Percentiles rank a stretch among this genome's conserved stretches.
phyloP scores from a whole-genome alignment of 2,329 filamentous ascomycete species.

The Aspergillus costaricaensis region DNA sequence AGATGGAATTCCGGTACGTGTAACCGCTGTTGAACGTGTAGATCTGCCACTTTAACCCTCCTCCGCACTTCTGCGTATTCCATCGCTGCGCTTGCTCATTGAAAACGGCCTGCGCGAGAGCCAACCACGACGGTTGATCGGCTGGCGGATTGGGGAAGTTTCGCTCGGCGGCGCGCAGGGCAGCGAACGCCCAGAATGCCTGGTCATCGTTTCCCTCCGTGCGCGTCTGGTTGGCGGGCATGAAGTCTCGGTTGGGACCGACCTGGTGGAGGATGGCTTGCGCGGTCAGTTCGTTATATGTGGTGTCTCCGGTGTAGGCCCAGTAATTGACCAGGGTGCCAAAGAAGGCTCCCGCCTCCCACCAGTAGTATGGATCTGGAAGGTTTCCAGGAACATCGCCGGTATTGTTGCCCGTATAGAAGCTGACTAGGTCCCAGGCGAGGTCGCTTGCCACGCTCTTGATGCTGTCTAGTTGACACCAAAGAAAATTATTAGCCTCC shows the following conservation, averaged over 20 bases:
- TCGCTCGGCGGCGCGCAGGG: slow-evolving; percentile 73
- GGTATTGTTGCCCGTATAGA: slow-evolving; percentile 52
- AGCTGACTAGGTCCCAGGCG: slow-evolving; percentile 52
- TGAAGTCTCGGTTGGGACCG: slow-evolving; percentile 70
- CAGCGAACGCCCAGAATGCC: slow-evolving; percentile 78
- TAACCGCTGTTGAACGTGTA: slow-evolving; percentile 20
- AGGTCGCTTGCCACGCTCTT: slow-evolving; percentile 47
- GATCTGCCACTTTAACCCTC: slow-evolving; percentile 57
- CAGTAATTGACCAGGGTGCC: slow-evolving; percentile 73
- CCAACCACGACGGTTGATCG: slow-evolving; percentile 69
- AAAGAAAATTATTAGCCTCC: neutral
- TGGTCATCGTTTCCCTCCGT: slow-evolving; percentile 54
- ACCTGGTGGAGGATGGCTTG: slow-evolving; percentile 71
- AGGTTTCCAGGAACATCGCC: slow-evolving; percentile 51
- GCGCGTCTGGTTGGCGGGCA: slow-evolving; percentile 59
- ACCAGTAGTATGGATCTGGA: slow-evolving; percentile 57
- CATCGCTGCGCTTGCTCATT: slow-evolving; percentile 73
- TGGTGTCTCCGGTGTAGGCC: slow-evolving; percentile 72
- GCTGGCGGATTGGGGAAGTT: slow-evolving; percentile 67
- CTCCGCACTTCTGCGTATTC: slow-evolving; percentile 65
- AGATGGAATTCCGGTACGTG: slow-evolving; percentile 19
- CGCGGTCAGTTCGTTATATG: slow-evolving; percentile 67
- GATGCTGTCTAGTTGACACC: slow-evolving; percentile 28
- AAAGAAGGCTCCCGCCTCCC: slow-evolving; percentile 70
- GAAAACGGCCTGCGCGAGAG: slow-evolving; percentile 74